These are phyloP conservation scores for Parietichytrium sp. DNA, from an alignment of 108 stramenopile genomes.

Conservation along the genomic window DNA sequence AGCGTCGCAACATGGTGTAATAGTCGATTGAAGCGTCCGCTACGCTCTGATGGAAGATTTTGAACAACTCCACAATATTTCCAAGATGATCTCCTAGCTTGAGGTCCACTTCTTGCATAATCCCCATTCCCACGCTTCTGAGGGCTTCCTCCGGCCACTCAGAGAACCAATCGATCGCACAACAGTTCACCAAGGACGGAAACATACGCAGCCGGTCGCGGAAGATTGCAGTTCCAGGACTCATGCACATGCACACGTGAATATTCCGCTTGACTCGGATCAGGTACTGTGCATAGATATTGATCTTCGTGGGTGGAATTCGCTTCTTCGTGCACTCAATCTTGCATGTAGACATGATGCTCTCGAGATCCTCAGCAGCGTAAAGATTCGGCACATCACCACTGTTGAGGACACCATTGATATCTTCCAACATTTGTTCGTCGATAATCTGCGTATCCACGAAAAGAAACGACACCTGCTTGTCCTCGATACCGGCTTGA, in stretches of 20 bases:
- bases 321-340: conserved; percentile 62
- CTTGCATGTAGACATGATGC: conserved; percentile 54
- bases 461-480: conserved; percentile 65
- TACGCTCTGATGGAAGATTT: conserved; percentile 58
- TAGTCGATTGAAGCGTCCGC: conserved; percentile 54
- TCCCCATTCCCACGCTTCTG: conserved; percentile 58
- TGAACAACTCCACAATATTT: conserved; percentile 63
- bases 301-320: conserved; percentile 64
- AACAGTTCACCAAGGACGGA: conserved; percentile 57
- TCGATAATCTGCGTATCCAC: conserved; percentile 67
- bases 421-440: conserved; percentile 68
- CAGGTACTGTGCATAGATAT: conserved; percentile 68
- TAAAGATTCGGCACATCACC: conserved; percentile 65
- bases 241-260: conserved; percentile 69
- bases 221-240: conserved; percentile 63
- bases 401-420: conserved; percentile 67
- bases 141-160: conserved; percentile 72
- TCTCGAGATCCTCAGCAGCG: conserved; percentile 63
- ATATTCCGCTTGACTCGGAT: conserved; percentile 60
- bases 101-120: conserved; percentile 49
- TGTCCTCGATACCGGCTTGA: conserved; percentile 60
- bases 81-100: conserved; percentile 52
- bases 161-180: conserved; percentile 71
- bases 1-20: conserved; percentile 57
- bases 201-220: conserved; percentile 67